Evolutionary conservation across 768 basidiomycete genomes (phyloP).

Genomic region (Galerina sulciceps): DNA sequence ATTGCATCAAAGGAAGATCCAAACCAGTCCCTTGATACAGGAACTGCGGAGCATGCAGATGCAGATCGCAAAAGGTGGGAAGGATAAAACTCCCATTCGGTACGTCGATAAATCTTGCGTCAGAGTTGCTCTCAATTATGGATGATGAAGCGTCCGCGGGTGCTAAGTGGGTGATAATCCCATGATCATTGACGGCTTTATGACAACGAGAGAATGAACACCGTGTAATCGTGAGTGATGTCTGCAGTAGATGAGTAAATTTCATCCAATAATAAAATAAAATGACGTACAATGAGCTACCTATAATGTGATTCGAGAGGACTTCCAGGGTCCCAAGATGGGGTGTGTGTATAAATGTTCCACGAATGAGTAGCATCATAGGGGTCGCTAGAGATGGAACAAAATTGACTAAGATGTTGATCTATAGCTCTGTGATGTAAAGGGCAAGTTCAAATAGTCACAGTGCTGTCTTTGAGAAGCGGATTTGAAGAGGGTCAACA

Average conservation of each 20-base stretch:
- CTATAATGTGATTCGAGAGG: slow-evolving; percentile 57
- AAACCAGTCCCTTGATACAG: slow-evolving; percentile 87
- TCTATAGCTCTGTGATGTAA: no score
- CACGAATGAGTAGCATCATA: slow-evolving; percentile 39
- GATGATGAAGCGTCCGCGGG: slow-evolving; percentile 39
- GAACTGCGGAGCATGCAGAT: slow-evolving; percentile 89
- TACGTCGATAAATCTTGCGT: slow-evolving; percentile 32
- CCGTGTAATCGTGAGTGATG: neutral
- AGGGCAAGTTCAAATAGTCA: no score
- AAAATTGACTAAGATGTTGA: no score
- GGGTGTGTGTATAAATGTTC: slow-evolving; percentile 64
- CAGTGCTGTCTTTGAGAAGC: no score
- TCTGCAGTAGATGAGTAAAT: neutral
- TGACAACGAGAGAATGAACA: neutral
- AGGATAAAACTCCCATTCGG: slow-evolving; percentile 66
- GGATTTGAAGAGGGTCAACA: no score
- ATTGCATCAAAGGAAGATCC: slow-evolving; percentile 83
- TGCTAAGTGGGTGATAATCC: slow-evolving; percentile 58
- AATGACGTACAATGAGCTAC: slow-evolving; percentile 27
- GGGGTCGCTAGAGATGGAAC: no score
- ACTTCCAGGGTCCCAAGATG: slow-evolving; percentile 57
- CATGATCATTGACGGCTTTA: slow-evolving; percentile 39
- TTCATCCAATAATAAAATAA: neutral
- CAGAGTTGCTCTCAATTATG: slow-evolving; percentile 22
- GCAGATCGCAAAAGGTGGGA: slow-evolving; percentile 84